Conservation (phyloP, 2,329 filamentous ascomycete genomes). For the Xylariaceae sp. region DNA sequence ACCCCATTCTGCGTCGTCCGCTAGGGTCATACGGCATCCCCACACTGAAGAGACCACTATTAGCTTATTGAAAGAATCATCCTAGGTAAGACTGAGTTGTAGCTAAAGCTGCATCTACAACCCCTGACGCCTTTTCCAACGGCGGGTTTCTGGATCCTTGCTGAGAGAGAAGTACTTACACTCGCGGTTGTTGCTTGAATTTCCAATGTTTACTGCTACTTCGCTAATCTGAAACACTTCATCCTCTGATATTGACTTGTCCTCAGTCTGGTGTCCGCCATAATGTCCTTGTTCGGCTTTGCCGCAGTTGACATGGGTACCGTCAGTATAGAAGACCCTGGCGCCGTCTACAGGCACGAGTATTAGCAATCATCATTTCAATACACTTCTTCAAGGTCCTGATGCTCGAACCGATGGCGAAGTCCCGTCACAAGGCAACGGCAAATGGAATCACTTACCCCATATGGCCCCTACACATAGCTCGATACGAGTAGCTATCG, state of each 20-base stretch:
- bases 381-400: too few species aligned
- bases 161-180: neutral
- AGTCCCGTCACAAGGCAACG: too few species aligned
- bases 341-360: conserved; percentile 34
- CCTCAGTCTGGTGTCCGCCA: conserved; percentile 30
- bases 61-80: too few species aligned
- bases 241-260: conserved; percentile 23
- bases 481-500: conserved; percentile 40
- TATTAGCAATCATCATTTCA: neutral
- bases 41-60: too few species aligned
- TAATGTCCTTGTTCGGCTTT: conserved; percentile 20
- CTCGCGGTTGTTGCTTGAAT: conserved; percentile 4
- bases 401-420: too few species aligned
- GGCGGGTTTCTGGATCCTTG: neutral
- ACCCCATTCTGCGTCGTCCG: conserved; percentile 15
- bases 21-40: conserved; percentile 24
- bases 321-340: conserved; percentile 42
- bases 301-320: conserved; percentile 40
- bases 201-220: conserved; percentile 26
- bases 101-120: neutral
- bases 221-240: conserved; percentile 25
- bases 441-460: conserved; percentile 19
- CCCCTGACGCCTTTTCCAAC: neutral
- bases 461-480: conserved; percentile 40
- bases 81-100: neutral